phyloP scores from a whole-genome alignment of 208 protist species.

The Tritrichomonas musculus region DNA sequence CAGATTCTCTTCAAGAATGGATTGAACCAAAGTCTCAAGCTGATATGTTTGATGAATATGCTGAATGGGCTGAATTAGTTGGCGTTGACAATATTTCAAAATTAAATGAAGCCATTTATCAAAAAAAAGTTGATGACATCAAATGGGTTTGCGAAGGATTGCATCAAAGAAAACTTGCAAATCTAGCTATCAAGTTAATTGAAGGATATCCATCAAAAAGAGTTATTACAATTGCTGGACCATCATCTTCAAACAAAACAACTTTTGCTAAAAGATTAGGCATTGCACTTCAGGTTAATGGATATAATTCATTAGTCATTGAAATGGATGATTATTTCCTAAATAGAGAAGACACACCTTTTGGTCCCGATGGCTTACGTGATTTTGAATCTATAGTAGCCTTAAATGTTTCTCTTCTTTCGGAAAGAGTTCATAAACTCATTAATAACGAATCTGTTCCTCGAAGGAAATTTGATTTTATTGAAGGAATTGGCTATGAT shows the following conservation, averaged over 20 bases:
- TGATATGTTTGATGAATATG: background rate
- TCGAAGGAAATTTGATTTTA: background rate
- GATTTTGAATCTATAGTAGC: background rate
- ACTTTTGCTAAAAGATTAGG: background rate
- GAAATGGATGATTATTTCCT: conserved; percentile 26
- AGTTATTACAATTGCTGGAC: background rate
- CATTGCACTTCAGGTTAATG: background rate
- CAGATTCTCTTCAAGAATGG: background rate
- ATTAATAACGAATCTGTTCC: background rate
- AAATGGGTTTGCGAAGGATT: conserved; percentile 14
- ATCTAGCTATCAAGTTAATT: background rate
- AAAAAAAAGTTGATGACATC: background rate
- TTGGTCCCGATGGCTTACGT: background rate
- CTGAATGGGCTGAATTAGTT: background rate
- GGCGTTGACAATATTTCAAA: background rate
- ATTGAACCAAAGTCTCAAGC: background rate
- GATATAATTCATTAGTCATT: background rate
- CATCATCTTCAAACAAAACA: background rate
- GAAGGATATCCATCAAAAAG: background rate
- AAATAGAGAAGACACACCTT: background rate
- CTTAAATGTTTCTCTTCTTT: background rate
- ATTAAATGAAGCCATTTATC: background rate
- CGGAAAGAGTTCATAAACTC: background rate
- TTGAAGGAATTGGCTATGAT: background rate
- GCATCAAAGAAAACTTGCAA: background rate